phyloP scores from a whole-genome alignment of 192 early-diverging fungal species.

The Coemansia sp. region DNA sequence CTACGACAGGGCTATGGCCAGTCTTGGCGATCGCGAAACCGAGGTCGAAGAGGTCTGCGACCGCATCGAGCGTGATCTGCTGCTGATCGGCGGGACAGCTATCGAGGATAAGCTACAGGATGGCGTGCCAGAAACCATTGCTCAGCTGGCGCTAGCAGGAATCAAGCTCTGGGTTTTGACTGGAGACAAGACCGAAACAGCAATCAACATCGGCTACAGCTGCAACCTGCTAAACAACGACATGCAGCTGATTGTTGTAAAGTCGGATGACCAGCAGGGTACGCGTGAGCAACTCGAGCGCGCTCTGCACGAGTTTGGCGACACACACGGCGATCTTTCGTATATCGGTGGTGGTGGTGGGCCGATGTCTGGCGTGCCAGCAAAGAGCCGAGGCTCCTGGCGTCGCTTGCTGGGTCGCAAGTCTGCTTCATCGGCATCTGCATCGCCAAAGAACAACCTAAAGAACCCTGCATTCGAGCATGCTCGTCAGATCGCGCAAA shows the following conservation, averaged over 20 bases:
- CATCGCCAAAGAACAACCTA: constrained; percentile 2
- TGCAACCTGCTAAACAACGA: constrained; percentile 83
- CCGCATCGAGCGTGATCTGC: constrained; percentile 74
- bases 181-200: constrained; percentile 96
- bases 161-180: constrained; percentile 97
- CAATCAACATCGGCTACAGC: constrained; percentile 96
- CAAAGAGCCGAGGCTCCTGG: constrained; percentile 39
- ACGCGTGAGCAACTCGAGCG: constrained; percentile 68
- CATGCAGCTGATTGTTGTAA: constrained; percentile 82
- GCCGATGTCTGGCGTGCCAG: constrained; percentile 32
- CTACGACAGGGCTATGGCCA: constrained; percentile 72
- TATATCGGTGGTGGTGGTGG: constrained; percentile 40
- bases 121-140: constrained; percentile 94
- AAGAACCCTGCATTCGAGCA: constrained; percentile 32
- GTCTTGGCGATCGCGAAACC: constrained; percentile 77
- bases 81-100: constrained; percentile 92
- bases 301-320: constrained; percentile 64
- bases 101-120: constrained; percentile 98
- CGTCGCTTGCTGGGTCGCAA: constrained; percentile 27
- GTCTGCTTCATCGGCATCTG: background rate
- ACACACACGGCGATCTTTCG: constrained; percentile 46
- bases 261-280: constrained; percentile 57
- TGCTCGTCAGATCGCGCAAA: constrained; percentile 31
- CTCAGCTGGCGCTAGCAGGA: constrained; percentile 76
- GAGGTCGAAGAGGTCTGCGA: constrained; percentile 78